These are phyloP conservation scores for Cenchrus purpureus DNA, from an alignment of 176 grass and related monocot genomes.

Conservation along the genomic window DNA sequence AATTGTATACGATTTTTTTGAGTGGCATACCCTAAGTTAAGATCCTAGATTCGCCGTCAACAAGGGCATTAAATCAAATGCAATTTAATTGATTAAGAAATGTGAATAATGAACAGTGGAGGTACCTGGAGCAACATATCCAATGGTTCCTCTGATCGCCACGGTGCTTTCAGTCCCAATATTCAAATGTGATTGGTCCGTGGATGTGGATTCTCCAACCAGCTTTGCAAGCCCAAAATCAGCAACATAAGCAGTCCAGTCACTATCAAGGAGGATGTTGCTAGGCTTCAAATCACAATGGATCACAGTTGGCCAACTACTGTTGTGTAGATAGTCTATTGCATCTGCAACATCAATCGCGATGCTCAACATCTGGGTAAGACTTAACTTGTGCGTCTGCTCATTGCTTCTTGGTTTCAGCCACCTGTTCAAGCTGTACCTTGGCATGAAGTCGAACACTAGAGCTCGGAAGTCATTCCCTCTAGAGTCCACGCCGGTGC, in stretches of 20 bases:
- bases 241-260: constrained; percentile 47
- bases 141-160: constrained; percentile 29
- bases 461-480: constrained; percentile 62
- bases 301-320: constrained; percentile 17
- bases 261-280: constrained; percentile 51
- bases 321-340: constrained; percentile 52
- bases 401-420: constrained; percentile 41
- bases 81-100: not conserved
- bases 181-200: not conserved
- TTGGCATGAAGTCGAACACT: constrained; percentile 63
- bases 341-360: constrained; percentile 49
- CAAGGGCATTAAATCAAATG: too few relatives aligned
- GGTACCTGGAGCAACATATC: constrained; percentile 52
- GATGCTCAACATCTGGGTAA: constrained; percentile 47
- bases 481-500: constrained; percentile 48
- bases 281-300: constrained; percentile 50
- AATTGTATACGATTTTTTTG: too few relatives aligned
- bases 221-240: constrained; percentile 50
- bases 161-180: not conserved
- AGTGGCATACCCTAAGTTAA: too few relatives aligned
- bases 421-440: constrained; percentile 61
- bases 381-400: constrained; percentile 29
- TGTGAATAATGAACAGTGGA: not conserved
- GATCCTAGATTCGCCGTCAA: too few relatives aligned
- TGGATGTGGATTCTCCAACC: constrained; percentile 1